Evolutionary conservation across 2,329 filamentous ascomycete genomes (phyloP).

Genomic region (Colletotrichum tamarilloi): DNA sequence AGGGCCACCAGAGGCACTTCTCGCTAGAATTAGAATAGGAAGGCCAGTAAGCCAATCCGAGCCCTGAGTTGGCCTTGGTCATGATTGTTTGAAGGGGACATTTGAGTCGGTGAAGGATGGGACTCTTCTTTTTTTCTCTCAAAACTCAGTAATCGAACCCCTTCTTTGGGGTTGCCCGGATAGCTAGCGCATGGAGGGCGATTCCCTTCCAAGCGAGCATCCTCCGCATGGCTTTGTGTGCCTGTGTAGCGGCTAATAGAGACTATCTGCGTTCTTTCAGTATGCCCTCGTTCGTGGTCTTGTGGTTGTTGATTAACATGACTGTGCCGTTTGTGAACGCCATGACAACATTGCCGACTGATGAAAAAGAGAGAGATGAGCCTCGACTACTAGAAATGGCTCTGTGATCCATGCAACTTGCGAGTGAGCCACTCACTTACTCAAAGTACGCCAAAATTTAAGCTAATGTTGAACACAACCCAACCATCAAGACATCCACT

Average conservation of each 20-base stretch:
- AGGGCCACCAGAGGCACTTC: neutral
- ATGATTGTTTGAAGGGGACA: neutral
- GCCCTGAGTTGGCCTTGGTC: neutral
- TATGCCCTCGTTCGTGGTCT: neutral
- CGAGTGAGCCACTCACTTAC: neutral
- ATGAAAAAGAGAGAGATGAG: neutral
- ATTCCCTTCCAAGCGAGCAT: neutral
- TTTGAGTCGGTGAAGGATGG: neutral
- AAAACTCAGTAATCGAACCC: neutral
- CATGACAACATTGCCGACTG: neutral
- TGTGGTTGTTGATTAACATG: constrained; percentile 35
- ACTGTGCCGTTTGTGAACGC: neutral
- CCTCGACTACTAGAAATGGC: neutral
- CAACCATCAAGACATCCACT: neutral
- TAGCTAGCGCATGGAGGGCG: neutral
- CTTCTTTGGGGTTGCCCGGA: neutral
- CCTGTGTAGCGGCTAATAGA: constrained; percentile 22
- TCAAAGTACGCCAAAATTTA: neutral
- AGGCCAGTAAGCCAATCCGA: neutral
- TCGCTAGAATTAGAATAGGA: neutral
- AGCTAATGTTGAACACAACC: neutral
- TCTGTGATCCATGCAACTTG: neutral
- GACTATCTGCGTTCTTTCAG: constrained; percentile 28
- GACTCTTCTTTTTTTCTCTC: neutral
- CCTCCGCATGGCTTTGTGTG: neutral